phyloP scores from a whole-genome alignment of 257 asterid species.

The Primulina eburnea region DNA sequence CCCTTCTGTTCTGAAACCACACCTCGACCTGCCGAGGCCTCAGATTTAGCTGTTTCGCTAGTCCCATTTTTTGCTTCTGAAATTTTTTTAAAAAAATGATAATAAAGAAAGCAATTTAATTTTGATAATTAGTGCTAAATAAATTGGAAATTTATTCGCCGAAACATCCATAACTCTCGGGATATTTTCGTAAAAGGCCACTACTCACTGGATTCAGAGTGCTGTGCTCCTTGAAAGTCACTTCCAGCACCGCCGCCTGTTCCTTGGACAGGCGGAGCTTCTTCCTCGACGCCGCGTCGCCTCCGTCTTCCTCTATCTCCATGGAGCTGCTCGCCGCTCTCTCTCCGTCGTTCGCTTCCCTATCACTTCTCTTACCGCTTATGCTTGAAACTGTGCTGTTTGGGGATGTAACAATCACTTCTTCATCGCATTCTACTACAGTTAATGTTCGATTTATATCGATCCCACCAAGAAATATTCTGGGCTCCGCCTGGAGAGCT shows the following conservation, averaged over 20 bases:
- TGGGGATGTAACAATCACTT: conserved; percentile 75
- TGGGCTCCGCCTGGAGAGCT: conserved; percentile 49
- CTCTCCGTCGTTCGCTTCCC: conserved; percentile 76
- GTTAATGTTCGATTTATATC: conserved; percentile 66
- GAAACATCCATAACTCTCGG: conserved; percentile 26
- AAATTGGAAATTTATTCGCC: background rate
- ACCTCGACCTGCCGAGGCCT: conserved; percentile 96
- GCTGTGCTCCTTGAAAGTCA: conserved; percentile 84
- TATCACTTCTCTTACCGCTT: conserved; percentile 88
- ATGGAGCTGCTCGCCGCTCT: conserved; percentile 53
- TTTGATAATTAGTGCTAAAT: no score
- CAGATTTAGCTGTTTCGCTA: conserved; percentile 76
- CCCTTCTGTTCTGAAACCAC: conserved; percentile 98
- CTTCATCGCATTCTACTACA: conserved; percentile 41
- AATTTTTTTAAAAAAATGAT: background rate
- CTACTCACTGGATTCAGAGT: conserved; percentile 88
- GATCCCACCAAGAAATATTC: conserved; percentile 47
- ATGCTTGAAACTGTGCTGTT: conserved; percentile 89
- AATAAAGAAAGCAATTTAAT: no score
- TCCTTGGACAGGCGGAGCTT: conserved; percentile 91
- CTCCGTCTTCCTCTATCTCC: conserved; percentile 74
- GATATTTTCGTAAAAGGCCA: conserved; percentile 26
- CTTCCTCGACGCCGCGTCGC: conserved; percentile 65
- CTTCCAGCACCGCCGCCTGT: conserved; percentile 88
- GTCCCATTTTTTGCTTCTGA: conserved; percentile 88